Evolutionary conservation across 176 grass and related monocot species (phyloP).

Genomic region (Zea luxurians): DNA sequence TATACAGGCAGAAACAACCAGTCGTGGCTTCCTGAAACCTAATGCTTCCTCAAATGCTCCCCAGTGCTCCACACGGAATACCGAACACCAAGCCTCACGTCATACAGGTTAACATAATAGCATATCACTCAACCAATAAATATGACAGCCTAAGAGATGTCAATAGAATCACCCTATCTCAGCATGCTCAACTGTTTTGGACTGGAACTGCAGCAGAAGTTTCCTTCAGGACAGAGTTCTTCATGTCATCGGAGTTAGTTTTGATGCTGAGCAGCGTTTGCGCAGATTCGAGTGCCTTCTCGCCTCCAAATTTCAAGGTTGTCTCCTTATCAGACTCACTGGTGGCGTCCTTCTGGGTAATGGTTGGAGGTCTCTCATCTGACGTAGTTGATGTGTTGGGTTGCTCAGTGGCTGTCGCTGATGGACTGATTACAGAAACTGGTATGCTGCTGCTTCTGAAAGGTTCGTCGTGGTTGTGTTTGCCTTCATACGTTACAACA

Average conservation of each 20-base stretch:
- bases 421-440: constrained; percentile 36
- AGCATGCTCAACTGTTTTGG: constrained; percentile 59
- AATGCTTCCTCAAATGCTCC: constrained; percentile 18
- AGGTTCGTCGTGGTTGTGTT: constrained; percentile 84
- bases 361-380: constrained; percentile 41
- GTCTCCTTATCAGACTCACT: constrained; percentile 30
- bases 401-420: constrained; percentile 37
- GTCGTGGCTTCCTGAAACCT: constrained; percentile 27
- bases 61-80: constrained; percentile 32
- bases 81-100: constrained; percentile 31
- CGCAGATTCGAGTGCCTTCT: constrained; percentile 67
- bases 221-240: constrained; percentile 63
- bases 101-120: constrained; percentile 51
- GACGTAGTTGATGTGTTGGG: constrained; percentile 10
- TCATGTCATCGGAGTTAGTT: constrained; percentile 61
- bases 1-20: constrained; percentile 33
- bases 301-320: constrained; percentile 53
- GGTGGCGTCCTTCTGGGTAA: constrained; percentile 34
- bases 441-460: constrained; percentile 42
- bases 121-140: constrained; percentile 42
- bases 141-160: constrained; percentile 48
- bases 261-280: constrained; percentile 68
- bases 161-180: constrained; percentile 40
- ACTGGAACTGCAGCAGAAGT: constrained; percentile 60
- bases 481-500: constrained; percentile 94